Evolutionary conservation across 306 rosid genomes (phyloP), one percentile per base, ranked within the genome.

Genomic region (Malus domestica): DNA sequence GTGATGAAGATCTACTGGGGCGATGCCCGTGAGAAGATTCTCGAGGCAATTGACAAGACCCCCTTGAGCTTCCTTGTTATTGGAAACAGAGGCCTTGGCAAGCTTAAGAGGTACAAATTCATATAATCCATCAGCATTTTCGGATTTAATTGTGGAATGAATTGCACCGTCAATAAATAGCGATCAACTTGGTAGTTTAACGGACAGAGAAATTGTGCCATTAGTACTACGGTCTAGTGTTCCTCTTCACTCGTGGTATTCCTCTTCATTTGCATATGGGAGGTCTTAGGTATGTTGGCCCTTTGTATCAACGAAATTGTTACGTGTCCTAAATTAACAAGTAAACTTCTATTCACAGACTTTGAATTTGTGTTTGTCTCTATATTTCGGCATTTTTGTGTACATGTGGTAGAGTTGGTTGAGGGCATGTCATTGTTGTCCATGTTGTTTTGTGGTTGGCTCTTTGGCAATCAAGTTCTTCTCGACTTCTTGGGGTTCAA

Each of bases 21-120:
- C 68, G 91, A 87, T 82, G 73, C 94, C 4, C 84, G 94, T 13
- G 94, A 87, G 86, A 90, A 90, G 87, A 71, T 90, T 11, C 81
- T 88, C 16, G 90, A 90, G 85, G 90, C 91, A 44, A 72, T 90
- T 76, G 89, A 87, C n/a, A 74, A 71, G 2, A 22, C 83, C 63
- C 97, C 96, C 52, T 76, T 94, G 25, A 84, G 79, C 71, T 66
- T 29, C 78, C 83, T 94, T 78, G 75, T 71, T 52, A 80, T 94
- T 27, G 98, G 98, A 3, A 94, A 86, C 78, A 89, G 98, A 85
- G 97, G 98, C 64, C 97, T 94, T 73, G 94, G 98, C 75, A 78
- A 78, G 11, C 49, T 93, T 32, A 80, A 73, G 82, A 91, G 98
- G 98, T 85, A 52, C 20, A 14, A 30, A 49, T 80, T 27, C 23